Evolutionary conservation across 345 rosid genomes (phyloP), one percentile per base, ranked within the genome.

Genomic region (Eucalyptus regnans): DNA sequence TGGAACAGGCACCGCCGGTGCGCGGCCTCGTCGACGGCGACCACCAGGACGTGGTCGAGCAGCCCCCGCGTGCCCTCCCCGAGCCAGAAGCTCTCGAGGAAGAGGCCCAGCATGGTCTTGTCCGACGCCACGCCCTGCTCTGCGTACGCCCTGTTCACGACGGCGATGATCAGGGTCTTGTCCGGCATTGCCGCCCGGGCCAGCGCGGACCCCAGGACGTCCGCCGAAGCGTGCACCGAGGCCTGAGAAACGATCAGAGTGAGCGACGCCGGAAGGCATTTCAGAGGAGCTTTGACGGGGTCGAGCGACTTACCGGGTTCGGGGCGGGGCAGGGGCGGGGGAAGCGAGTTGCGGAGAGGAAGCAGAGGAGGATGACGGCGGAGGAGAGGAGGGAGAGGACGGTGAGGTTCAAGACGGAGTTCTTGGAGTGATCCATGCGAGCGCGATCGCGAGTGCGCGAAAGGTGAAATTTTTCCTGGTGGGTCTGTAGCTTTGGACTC

Each of bases 31-130:
- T 97, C 99, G n/a, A 95, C 90, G 1, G 97, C 91, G 20, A 94
- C 98, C 3, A 97, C 58, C 79, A 97, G 46, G 1, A 97, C 91
- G 86, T 96, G 91, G 48, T 94, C 91, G 0, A 96, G 90, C 88
- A 96, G 92, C 18, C 89, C 88, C 86, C 92, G 88, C 6, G 97
- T 96, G 23, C 76, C 95, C 18, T 95, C 94, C 29, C 99, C 99
- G 16, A 94, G 86, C 99, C 99, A 96, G 51, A 97, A 95, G 86
- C 97, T 92, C 87, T 95, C 97, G 71, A 96, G 46, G 90, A 97
- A 97, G 29, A 96, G 90, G 89, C 95, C 97, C 18, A 96, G 87
- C 97, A 97, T 96, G 17, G 96, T 90, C 54, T 89, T 90, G 51
- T 92, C 91, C 54, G 92, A 86, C 25, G 66, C 90, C n/a, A 49